Evolutionary conservation across 345 rosid species (phyloP).

Genomic region (Barbarea vulgaris): DNA sequence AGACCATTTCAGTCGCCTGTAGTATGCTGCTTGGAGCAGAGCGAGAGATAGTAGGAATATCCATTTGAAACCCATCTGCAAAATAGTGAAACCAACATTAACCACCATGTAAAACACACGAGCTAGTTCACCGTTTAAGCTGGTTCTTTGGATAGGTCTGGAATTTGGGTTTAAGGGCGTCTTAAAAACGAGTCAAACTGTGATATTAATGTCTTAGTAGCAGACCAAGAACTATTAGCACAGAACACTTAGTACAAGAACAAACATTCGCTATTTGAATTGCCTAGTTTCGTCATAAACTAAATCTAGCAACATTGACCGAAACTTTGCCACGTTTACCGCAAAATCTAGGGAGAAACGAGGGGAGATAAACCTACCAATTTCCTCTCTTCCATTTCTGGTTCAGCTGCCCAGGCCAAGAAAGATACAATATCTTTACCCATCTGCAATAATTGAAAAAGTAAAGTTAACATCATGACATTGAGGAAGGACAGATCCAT

Average conservation of each 20-base stretch:
- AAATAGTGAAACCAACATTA: not conserved
- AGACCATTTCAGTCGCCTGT: constrained; percentile 94
- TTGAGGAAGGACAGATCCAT: not conserved
- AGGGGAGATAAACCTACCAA: constrained; percentile 53
- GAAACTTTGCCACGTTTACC: not conserved
- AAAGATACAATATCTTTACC: constrained; percentile 96
- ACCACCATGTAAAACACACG: not conserved
- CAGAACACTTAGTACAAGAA: constrained; percentile 12
- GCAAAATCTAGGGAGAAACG: not conserved
- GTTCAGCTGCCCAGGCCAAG: constrained; percentile 98
- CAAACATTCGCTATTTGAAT: not conserved
- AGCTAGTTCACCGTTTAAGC: not conserved
- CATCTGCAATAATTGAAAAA: constrained; percentile 59
- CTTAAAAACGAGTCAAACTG: not conserved
- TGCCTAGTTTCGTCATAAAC: not conserved
- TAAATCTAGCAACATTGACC: not conserved
- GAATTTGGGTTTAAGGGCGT: not conserved
- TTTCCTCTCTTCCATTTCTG: constrained; percentile 99
- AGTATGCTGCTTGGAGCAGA: constrained; percentile 88
- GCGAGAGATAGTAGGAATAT: constrained; percentile 91
- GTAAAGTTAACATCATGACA: constrained; percentile 6
- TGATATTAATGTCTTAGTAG: not conserved
- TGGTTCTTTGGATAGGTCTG: not conserved
- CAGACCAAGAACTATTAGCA: constrained; percentile 4
- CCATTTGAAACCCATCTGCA: constrained; percentile 99